Percentiles rank a stretch among this genome's conserved stretches.
Conservation (phyloP, 192 early-diverging fungal species). For the Backusella tuberculispora region DNA sequence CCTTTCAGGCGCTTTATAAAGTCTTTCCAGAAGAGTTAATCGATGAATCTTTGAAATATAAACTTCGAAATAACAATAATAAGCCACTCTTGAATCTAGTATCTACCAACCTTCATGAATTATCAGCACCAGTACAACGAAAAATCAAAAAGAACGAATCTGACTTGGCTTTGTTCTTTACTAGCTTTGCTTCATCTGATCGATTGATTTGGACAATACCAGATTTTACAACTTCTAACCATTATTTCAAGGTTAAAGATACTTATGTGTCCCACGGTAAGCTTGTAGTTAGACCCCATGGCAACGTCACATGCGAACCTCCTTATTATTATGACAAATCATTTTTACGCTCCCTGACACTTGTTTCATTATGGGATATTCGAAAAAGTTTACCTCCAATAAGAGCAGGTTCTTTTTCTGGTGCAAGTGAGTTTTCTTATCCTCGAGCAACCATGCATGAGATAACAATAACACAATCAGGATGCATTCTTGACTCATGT, state of each 20-base stretch:
- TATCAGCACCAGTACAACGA: slow-evolving; percentile 11
- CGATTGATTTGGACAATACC: slow-evolving; percentile 32
- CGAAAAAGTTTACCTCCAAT: slow-evolving; percentile 30
- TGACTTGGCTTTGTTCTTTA: slow-evolving; percentile 22
- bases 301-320: slow-evolving; percentile 14
- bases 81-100: slow-evolving; percentile 29
- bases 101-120: slow-evolving; percentile 41
- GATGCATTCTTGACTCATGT: slow-evolving; percentile 20
- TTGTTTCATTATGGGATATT: slow-evolving; percentile 41
- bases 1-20: slow-evolving; percentile 24
- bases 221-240: slow-evolving; percentile 8
- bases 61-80: slow-evolving; percentile 20
- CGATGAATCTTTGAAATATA: slow-evolving; percentile 26
- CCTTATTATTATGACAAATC: slow-evolving; percentile 6
- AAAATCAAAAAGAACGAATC: slow-evolving; percentile 34
- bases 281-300: slow-evolving; percentile 29
- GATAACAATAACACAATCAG: slow-evolving; percentile 2
- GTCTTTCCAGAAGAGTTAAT: slow-evolving; percentile 28
- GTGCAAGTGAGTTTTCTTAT: slow-evolving; percentile 27
- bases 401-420: slow-evolving; percentile 33
- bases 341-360: slow-evolving; percentile 12
- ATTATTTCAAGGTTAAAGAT: slow-evolving; percentile 41
- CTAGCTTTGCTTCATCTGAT: slow-evolving; percentile 18
- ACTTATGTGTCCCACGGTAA: slow-evolving; percentile 42
- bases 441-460: background rate